Evolutionary conservation across 2,329 filamentous ascomycete genomes (phyloP), one percentile per base, ranked within the genome.

Genomic region (Didymella keratinophila): DNA sequence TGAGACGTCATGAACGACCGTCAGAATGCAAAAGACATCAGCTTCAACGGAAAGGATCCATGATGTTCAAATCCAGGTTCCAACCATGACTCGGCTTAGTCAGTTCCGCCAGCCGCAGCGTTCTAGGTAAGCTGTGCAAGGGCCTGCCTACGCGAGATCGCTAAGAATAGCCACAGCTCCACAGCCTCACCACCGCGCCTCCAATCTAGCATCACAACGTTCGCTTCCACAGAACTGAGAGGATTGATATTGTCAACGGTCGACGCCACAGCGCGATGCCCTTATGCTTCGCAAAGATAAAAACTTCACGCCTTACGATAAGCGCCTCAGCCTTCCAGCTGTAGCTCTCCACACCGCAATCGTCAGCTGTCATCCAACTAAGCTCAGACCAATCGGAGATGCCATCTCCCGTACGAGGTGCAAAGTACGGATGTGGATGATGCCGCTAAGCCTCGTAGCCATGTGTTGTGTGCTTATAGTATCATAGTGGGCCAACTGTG

Each of bases 81-180:
- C 23, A 36, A 57, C 34, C 18, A 9, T 52, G 48, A 43, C n/a
- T 20, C 47, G 28, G 54, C 47, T 52, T 46, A 52, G 43, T 47
- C 39, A 46, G 14, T 58, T 12, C 30, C 49, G 45, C 50, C 37
- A 58, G 50, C 45, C 50, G 55, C 44, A 58, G 56, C 50, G 30
- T 39, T 45, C 30, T 32, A 23, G 18, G 36, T 48, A 21, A 52
- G 55, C 55, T 47, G 39, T 42, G 37, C 44, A 52, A 43, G 50
- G 43, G 32, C 16, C 30, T 18, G 32, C 32, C 36, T 39, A 41
- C 23, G 45, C 50, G 32, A 42, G 18, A 27, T 58, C 45, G 23
- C 50, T 54, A 58, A 54, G 46, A 58, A 58, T 58, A 58, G 56
- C 39, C 43, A 21, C 9, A 32, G 23, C 32, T 36, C 36, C 46